Evolutionary conservation across 2,329 filamentous ascomycete genomes (phyloP), one percentile per base, ranked within the genome.

Genomic region (Uncinocarpus reesii): DNA sequence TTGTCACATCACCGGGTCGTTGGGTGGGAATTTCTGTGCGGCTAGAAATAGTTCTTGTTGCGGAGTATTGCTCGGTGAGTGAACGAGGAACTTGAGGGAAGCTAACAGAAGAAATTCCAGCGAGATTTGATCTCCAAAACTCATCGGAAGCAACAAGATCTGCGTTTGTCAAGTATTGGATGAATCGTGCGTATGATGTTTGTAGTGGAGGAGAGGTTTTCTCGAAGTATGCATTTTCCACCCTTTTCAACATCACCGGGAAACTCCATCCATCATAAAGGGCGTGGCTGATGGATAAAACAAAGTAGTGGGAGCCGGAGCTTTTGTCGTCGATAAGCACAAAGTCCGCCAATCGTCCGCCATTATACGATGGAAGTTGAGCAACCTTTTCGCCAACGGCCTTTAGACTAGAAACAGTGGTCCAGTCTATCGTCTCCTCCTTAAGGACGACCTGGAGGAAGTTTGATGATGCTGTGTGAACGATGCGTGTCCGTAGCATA

Each of bases 191-290:
- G 48, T 57, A 61, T 2, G 55, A 51, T 16, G 47, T 48, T 8
- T 53, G 34, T 6, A 40, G 37, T 26, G 18, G 18, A 7, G 35
- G 21, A n/a, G 46, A 46, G 7, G 18, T 11, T 15, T 52, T 16
- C 15, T 48, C 48, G 13, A 49, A 54, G 50, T 69, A 68, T 15
- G 64, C 61, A 21, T 64, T 58, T 34, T 67, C 61, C 2, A 70
- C 61, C 48, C 61, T 61, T 13, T 60, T 56, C 37, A 68, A 59
- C 21, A 70, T 59, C 11, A 67, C 55, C 2, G 63, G 60, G 43
- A 68, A 56, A 37, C 65, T 69, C 67, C 65, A 71, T 7, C 73
- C 74, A 58, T 77, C 74, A 51, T 76, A 76, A 1, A 76, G 60
- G 4, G 71, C 71, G 46, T 76, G 73, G 49, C 76, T 73, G 43